Percentiles rank a stretch among this genome's conserved stretches.
phyloP scores from a whole-genome alignment of 352 stramenopile species.

The Pythium volutum region DNA sequence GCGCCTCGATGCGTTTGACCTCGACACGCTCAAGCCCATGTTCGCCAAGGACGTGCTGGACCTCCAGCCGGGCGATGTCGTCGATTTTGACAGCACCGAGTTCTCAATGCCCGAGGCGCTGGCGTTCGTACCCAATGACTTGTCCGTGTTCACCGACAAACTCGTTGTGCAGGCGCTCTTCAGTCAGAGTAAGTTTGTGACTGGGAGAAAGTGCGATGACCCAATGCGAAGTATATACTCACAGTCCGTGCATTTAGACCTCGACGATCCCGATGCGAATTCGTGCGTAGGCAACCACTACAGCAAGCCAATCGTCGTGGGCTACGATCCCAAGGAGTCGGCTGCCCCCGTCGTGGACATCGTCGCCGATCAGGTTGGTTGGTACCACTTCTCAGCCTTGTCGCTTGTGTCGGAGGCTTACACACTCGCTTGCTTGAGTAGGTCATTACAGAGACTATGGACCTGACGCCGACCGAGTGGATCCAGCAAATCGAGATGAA shows the following conservation, averaged over 20 bases:
- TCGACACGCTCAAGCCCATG: constrained; percentile 51
- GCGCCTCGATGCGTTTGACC: constrained; percentile 55
- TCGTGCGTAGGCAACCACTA: constrained; percentile 56
- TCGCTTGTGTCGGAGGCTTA: background rate
- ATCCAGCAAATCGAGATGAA: constrained; percentile 68
- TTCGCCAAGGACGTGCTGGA: constrained; percentile 69
- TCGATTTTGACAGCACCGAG: constrained; percentile 64
- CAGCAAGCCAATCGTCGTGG: constrained; percentile 48
- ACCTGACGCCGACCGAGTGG: constrained; percentile 48
- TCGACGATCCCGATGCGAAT: constrained; percentile 67
- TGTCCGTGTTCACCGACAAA: constrained; percentile 40
- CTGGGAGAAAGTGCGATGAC: background rate
- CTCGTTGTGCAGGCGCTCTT: constrained; percentile 68
- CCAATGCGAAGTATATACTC: background rate
- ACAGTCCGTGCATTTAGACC: constrained; percentile 29
- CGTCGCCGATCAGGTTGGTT: constrained; percentile 46
- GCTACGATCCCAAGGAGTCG: constrained; percentile 26
- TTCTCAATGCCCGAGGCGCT: constrained; percentile 58
- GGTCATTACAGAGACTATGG: constrained; percentile 30
- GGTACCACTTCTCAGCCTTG: background rate
- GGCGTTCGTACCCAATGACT: constrained; percentile 53
- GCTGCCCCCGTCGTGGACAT: constrained; percentile 40
- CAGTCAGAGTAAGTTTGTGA: constrained; percentile 47
- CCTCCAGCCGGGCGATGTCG: constrained; percentile 44
- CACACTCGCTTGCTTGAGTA: background rate